Base-by-base conservation (phyloP, 495 filamentous ascomycete genomes). In the Chaetomidium leptoderma region DNA sequence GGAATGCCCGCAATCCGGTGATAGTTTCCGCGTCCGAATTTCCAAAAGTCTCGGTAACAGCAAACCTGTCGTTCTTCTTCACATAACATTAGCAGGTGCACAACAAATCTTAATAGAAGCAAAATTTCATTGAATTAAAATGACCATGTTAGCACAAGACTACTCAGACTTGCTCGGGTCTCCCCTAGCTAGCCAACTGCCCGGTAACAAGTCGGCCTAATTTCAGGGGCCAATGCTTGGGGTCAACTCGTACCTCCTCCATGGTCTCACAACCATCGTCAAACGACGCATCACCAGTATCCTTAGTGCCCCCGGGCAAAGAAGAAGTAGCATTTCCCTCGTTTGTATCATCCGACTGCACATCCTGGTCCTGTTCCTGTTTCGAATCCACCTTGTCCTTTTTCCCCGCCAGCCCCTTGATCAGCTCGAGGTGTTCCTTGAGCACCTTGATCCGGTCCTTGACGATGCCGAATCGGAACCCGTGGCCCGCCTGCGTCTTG, bases 211-310 rank as follows among this genome's bases (percentile, higher is more conserved):
- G 10, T 26, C 5, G 27, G 33, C 43, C 6, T 50, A 56, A 45
- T 23, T 16, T 7, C 36, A 56, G 5, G 30, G 46, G 14, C 14
- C 39, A 14, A 16, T 45, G 53, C 40, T 52, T 45, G 37, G 59
- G 52, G 35, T 60, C 52, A 47, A 24, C 23, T 33, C 52, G 51
- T 46, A 56, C 53, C 58, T 61, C 58, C 36, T 44, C 37, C 26
- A 56, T 56, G 6, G 30, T 35, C 44, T 55, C 52, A 29, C n/a
- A 40, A 7, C 35, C 53, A 7, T 45, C 58, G 10, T 49, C 52
- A 16, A 39, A 8, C 36, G 8, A 23, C 29, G 27, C 36, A 8
- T 48, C 32, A 2, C 11, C n/a, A 2, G 45, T 47, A 24, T 39
- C 32, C 24, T 21, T 33, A 11, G 19, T 51, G 6, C 19, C 46